Conservation (phyloP, 2,329 filamentous ascomycete species). For the Thermothelomyces thermophilus region DNA sequence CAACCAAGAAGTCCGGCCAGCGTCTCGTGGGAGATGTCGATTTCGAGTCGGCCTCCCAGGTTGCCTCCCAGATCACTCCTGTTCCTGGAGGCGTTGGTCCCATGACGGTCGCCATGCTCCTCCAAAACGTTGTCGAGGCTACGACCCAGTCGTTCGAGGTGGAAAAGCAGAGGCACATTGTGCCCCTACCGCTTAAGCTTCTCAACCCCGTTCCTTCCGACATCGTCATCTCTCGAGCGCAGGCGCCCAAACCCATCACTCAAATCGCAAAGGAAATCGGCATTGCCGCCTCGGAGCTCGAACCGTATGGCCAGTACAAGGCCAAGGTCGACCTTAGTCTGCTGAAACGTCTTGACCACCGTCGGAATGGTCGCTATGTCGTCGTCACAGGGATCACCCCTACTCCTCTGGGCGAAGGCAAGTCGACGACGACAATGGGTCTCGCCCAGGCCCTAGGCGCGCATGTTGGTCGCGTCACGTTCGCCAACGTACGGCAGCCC, state of each 20-base stretch:
- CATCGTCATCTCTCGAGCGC: slow-evolving; percentile 82
- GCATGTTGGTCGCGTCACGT: slow-evolving; percentile 79
- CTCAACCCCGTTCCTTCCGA: slow-evolving; percentile 84
- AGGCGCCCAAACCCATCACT: slow-evolving; percentile 88
- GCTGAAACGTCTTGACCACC: slow-evolving; percentile 77
- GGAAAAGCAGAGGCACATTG: slow-evolving; percentile 72
- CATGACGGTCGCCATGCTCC: slow-evolving; percentile 97
- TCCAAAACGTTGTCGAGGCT: slow-evolving; percentile 90
- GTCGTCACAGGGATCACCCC: slow-evolving; percentile 94
- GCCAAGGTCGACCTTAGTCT: slow-evolving; percentile 85
- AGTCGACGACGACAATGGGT: slow-evolving; percentile 96
- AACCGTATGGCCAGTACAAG: slow-evolving; percentile 93
- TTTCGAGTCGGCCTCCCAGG: slow-evolving; percentile 73
- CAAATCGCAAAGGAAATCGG: slow-evolving; percentile 79
- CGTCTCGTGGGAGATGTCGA: slow-evolving; percentile 94
- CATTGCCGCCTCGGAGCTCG: slow-evolving; percentile 80
- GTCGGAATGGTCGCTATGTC: slow-evolving; percentile 82
- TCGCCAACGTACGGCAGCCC: slow-evolving; percentile 95
- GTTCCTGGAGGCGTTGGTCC: slow-evolving; percentile 95
- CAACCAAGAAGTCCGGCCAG: slow-evolving; percentile 84
- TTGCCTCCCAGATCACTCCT: slow-evolving; percentile 89
- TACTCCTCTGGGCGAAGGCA: slow-evolving; percentile 92
- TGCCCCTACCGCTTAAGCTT: slow-evolving; percentile 76
- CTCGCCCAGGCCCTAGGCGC: slow-evolving; percentile 87
- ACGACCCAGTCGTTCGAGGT: slow-evolving; percentile 74